Base-by-base conservation (phyloP, 148 eudicot genomes). In the Rhododendron simsii region DNA sequence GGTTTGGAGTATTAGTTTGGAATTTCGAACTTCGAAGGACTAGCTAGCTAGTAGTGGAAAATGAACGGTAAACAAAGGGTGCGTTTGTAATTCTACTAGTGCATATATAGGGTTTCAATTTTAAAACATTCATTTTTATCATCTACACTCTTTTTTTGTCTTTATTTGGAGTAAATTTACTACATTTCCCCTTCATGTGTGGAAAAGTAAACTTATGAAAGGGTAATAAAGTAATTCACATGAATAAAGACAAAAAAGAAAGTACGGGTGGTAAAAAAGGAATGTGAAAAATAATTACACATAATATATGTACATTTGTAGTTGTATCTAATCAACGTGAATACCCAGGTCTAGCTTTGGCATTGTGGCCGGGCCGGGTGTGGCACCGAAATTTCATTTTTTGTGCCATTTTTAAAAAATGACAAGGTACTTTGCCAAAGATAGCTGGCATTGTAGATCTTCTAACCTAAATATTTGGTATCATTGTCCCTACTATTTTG, bases 1-100 rank as follows among this genome's bases (percentile, higher is more conserved):
- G 11, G 11, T 7, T 41, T 78, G 81, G 21, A 78, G 53, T 41
- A 78, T 41, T 76, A 23, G 81, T 78, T 78, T 78, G 81, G 81
- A 78, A 78, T 78, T 78, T 78, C 81, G 51, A 78, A 78, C 26
- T 78, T 78, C 81, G 9, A 78, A 78, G 51, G 45, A 41, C 45
- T 41, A 41, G 45, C 45, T 41, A 41, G 7, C 28, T 44, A 11
- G 53, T 44, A 1, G 76, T 8, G 30, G 45, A 23, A 20, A 21
- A 41, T 11, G 20, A 41, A 41, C 28, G 6, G 50, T 45, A 78
- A 3, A 44, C 51, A 44, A 78, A 35, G 2, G 16, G 53, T 78
- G 81, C 16, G 21, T 10, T 41, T 44, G 20, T 6, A 6, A n/a
- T 65, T 73, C 20, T 35, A 71, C 14, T 30, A 3, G 18, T 30